Evolutionary conservation across 2,329 filamentous ascomycete genomes (phyloP), one percentile per base, ranked within the genome.

Genomic region (Thelonectria discophora): DNA sequence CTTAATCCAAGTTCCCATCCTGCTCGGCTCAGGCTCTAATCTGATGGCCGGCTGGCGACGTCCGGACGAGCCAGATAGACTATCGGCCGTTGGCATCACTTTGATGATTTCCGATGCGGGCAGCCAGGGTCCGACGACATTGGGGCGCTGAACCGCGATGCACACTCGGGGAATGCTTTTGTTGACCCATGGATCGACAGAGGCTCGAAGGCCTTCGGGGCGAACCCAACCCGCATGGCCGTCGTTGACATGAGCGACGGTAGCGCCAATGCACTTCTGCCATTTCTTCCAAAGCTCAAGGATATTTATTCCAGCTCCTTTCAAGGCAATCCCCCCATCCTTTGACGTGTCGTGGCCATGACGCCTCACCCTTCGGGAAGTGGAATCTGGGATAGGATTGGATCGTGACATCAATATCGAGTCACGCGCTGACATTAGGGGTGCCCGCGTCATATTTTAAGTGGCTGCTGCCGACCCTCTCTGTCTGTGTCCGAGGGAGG

Each of bases 401-500:
- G 37, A 66, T 67, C 58, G 67, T 70, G 61, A 67, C 65, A 70
- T 70, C 63, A 52, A 68, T 61, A 32, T 58, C 39, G 48, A 68
- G 63, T 71, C 69, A 69, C 67, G 68, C 67, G 65, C 68, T 68
- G 65, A 65, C 63, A 60, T 24, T n/a, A n/a, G 43, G 60, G 63
- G 66, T 68, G 53, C 47, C 48, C 50, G 34, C 57, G 48, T 55
- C 21, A 40, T 59, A 51, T 37, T 50, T 60, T 64, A 64, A 65
- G 66, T 71, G 68, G 68, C 68, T 68, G 68, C 57, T 61, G 57
- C 20, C 27, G 4, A 34, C 43, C 59, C 59, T 49, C 54, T 62
- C 59, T 56, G 55, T 61, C 34, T 47, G 9, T 40, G 13, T 48
- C 46, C 52, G 32, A 51, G 42, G 40, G 32, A 51, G 45, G 54